Evolutionary conservation across 2,329 filamentous ascomycete genomes (phyloP).

Genomic region (Nemania serpens): DNA sequence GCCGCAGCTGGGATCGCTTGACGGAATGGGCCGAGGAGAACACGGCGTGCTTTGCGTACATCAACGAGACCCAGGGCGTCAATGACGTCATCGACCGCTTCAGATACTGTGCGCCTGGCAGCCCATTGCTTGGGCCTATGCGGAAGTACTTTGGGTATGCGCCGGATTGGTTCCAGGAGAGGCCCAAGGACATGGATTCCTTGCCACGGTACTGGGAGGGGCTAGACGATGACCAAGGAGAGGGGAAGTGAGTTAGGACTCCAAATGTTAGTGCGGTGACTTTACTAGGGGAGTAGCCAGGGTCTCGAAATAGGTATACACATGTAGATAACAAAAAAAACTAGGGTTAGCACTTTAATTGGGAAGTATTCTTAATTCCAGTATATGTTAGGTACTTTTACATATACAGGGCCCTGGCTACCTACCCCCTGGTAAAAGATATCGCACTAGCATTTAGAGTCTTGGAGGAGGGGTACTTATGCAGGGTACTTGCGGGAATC

Average conservation of each 20-base stretch:
- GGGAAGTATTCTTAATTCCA: too few relatives aligned
- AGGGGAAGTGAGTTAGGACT: not conserved
- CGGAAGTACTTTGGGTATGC: conserved; percentile 17
- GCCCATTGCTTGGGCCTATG: conserved; percentile 11
- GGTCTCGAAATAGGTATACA: too few relatives aligned
- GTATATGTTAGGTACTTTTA: too few relatives aligned
- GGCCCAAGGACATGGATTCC: conserved; percentile 9
- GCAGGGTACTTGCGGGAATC: too few relatives aligned
- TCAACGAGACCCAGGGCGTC: conserved; percentile 17
- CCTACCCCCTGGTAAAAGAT: too few relatives aligned
- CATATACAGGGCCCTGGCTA: too few relatives aligned
- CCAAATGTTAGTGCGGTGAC: too few relatives aligned
- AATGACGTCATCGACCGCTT: conserved; percentile 13
- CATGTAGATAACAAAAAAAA: too few relatives aligned
- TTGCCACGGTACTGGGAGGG: not conserved
- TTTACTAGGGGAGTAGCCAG: too few relatives aligned
- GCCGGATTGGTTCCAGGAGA: conserved; percentile 13
- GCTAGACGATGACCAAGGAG: not conserved
- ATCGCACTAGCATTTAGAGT: too few relatives aligned
- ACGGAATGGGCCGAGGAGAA: conserved; percentile 9
- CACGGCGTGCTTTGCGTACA: conserved; percentile 16
- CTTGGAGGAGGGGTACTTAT: too few relatives aligned
- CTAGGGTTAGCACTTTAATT: too few relatives aligned
- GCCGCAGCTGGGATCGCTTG: conserved; percentile 8
- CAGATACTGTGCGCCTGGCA: conserved; percentile 11